Base-by-base conservation (phyloP, 2,329 filamentous ascomycete genomes). In the Epichloe sibirici region DNA sequence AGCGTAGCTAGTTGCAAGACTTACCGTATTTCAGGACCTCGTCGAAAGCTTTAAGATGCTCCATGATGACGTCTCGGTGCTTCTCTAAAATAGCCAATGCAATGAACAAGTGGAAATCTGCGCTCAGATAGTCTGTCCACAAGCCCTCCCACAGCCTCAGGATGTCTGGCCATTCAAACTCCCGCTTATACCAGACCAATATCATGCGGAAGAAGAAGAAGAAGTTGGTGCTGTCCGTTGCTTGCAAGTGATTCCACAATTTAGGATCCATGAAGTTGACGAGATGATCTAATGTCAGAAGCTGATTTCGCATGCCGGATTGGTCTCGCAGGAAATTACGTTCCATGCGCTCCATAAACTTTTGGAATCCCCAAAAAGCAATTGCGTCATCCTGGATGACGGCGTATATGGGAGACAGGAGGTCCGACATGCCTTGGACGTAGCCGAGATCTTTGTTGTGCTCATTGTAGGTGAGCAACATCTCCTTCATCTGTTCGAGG, bases 151-250 rank as follows among this genome's bases (percentile, higher is more conserved):
- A 98, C 4, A 98, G 73, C 17, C 87, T 80, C 37, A 97, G 72
- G 11, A 95, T 82, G 63, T 97, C 90, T 47, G 78, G 67, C 88
- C 91, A 98, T 59, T 82, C 79, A 62, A 98, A 98, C 69, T 98
- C 93, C 47, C 93, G 85, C 74, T 98, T 98, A 69, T 93, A 98
- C 93, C 93, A 98, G 9, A 98, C 93, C 1, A 98, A 76, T 37
- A 98, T 76, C 93, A 97, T 97, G 55, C 93, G 87, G 80, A 97
- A 98, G 75, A 98, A 97, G 74, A 98, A 98, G 71, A 98, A 98
- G 70, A 98, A 98, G 67, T 98, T 98, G 25, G 93, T 98, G 63
- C 87, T 94, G 62, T 98, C 94, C 21, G 90, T 88, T 15, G 80
- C 83, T 66, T 95, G 82, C 0, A 98, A 79, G 62, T 98, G 93